These are phyloP conservation scores for Cladosporium sp. DNA, from an alignment of 2,329 filamentous ascomycete species.

Conservation along the genomic window DNA sequence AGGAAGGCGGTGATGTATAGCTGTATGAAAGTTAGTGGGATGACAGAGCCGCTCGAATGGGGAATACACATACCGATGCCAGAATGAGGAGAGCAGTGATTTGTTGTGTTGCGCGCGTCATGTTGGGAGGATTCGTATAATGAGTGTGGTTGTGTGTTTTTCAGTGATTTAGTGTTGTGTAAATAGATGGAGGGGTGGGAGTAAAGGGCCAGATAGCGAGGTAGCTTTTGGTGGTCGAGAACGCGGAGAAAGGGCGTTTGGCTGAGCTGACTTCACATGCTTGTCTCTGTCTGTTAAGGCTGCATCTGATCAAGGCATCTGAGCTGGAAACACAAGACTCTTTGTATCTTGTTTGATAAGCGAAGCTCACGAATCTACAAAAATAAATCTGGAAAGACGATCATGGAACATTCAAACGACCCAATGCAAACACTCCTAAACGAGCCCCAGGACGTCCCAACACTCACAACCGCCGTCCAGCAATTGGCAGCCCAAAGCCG, in stretches of 20 bases:
- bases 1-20: slow-evolving; percentile 85
- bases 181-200: neutral
- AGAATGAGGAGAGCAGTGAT: slow-evolving; percentile 84
- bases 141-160: neutral
- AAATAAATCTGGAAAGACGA: no score
- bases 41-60: slow-evolving; percentile 1
- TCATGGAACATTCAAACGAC: neutral
- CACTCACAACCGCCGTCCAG: neutral
- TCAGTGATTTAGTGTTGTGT: neutral
- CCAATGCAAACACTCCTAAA: neutral
- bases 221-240: slow-evolving; percentile 1
- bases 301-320: no score
- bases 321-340: neutral
- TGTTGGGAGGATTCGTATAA: slow-evolving; percentile 41
- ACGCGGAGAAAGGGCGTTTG: neutral
- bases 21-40: slow-evolving; percentile 42
- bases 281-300: neutral
- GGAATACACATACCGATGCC: slow-evolving; percentile 57
- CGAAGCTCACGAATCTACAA: no score
- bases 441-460: neutral
- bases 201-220: no score
- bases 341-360: neutral
- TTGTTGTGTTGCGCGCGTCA: slow-evolving; percentile 85
- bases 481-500: slow-evolving; percentile 3
- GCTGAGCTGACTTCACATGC: slow-evolving; percentile 1